phyloP scores from a whole-genome alignment of 148 eudicot species.

The Silene conica region DNA sequence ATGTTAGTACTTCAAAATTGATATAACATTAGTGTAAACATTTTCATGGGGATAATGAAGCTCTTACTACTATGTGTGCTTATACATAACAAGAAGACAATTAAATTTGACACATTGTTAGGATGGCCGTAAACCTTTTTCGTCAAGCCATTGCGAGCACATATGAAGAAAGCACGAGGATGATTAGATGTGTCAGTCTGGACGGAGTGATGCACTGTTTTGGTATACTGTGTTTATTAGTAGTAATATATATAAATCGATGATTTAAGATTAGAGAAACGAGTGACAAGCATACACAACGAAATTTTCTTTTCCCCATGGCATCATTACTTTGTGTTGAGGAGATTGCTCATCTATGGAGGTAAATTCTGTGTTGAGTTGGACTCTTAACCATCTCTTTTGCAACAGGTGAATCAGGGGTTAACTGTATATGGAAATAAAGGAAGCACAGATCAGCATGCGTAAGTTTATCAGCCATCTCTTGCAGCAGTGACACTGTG shows the following conservation, averaged over 20 bases:
- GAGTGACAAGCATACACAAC: background rate
- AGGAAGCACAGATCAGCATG: constrained; percentile 99
- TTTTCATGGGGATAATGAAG: background rate
- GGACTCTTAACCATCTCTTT: constrained; percentile 3
- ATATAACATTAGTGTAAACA: background rate
- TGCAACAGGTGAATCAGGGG: constrained; percentile 86
- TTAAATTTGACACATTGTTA: background rate
- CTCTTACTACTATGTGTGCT: background rate
- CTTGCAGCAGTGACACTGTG: background rate
- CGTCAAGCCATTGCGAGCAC: background rate
- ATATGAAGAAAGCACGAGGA: background rate
- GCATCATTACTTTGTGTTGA: constrained; percentile 10
- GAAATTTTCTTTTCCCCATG: background rate
- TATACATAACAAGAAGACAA: background rate
- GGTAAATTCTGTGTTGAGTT: background rate
- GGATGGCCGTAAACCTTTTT: background rate
- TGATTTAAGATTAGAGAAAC: background rate
- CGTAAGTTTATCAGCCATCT: constrained; percentile 47
- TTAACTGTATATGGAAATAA: constrained; percentile 92
- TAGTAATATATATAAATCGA: background rate
- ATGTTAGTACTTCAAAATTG: background rate
- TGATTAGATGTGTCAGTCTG: background rate
- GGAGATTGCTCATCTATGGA: constrained; percentile 4
- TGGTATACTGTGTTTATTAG: background rate
- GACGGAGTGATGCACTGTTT: background rate